Conservation (phyloP, 192 early-diverging fungal species). For the Coemansia sp. region DNA sequence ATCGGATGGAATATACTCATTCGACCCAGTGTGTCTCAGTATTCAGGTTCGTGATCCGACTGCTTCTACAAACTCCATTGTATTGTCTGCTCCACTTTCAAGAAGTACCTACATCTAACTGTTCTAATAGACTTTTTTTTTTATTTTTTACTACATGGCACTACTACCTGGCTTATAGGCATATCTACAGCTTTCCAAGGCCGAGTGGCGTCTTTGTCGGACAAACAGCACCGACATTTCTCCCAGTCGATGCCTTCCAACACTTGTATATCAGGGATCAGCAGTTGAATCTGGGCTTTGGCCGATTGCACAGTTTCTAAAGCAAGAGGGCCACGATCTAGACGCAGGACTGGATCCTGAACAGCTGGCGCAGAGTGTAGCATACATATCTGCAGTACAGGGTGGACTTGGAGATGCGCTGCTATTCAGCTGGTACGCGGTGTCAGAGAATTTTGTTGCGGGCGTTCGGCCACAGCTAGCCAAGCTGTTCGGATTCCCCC, state of each 20-base stretch:
- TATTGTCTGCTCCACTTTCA: background rate
- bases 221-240: constrained; percentile 35
- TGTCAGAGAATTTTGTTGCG: constrained; percentile 76
- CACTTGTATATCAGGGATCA: constrained; percentile 15
- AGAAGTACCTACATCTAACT: background rate
- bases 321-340: constrained; percentile 30
- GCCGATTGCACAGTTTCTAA: constrained; percentile 38
- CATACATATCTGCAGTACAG: constrained; percentile 71
- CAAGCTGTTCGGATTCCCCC: constrained; percentile 66
- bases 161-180: constrained; percentile 15
- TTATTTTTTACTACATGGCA: background rate
- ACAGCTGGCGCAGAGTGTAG: constrained; percentile 33
- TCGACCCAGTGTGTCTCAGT: constrained; percentile 46
- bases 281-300: constrained; percentile 44
- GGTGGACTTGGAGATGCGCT: constrained; percentile 74
- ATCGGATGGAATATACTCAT: constrained; percentile 36
- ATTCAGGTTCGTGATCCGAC: constrained; percentile 24
- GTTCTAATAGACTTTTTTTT: background rate
- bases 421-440: constrained; percentile 82
- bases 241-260: constrained; percentile 35
- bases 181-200: constrained; percentile 47
- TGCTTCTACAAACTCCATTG: background rate
- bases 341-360: constrained; percentile 26
- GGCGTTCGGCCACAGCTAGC: constrained; percentile 72
- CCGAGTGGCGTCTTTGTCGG: constrained; percentile 38